phyloP scores from a whole-genome alignment of 1,284 basidiomycete genomes.

The Leccinum pallidistipes region DNA sequence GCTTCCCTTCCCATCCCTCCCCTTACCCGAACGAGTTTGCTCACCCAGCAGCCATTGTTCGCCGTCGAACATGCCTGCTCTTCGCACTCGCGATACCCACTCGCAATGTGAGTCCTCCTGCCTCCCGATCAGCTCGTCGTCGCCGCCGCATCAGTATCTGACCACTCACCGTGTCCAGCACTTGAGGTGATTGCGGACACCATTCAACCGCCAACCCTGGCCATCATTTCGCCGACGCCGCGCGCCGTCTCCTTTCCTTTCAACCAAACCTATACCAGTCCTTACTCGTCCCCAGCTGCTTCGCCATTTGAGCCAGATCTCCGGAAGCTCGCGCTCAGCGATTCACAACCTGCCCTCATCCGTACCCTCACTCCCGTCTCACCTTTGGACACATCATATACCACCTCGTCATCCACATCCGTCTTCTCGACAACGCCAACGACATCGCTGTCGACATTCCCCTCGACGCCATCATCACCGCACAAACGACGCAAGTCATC shows the following conservation, averaged over 20 bases:
- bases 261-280: conserved; percentile 53
- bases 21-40: conserved; percentile 36
- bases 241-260: conserved; percentile 72
- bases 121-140: conserved; percentile 11
- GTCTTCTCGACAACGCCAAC: conserved; percentile 40
- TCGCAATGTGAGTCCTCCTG: conserved; percentile 51
- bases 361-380: conserved; percentile 52
- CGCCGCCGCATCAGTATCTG: conserved; percentile 8
- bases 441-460: conserved; percentile 33
- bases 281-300: conserved; percentile 59
- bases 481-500: conserved; percentile 66
- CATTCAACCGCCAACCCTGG: conserved; percentile 55
- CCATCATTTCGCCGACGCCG: conserved; percentile 74
- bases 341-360: conserved; percentile 41
- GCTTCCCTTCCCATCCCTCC: conserved; percentile 29
- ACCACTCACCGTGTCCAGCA: conserved; percentile 45
- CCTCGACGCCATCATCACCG: conserved; percentile 36
- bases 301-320: conserved; percentile 73
- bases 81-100: conserved; percentile 71
- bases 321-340: conserved; percentile 50
- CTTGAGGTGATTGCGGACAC: conserved; percentile 73
- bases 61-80: conserved; percentile 58
- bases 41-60: conserved; percentile 34
- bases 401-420: conserved; percentile 36
- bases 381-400: conserved; percentile 25